These are phyloP conservation scores for Biscogniauxia mediterranea DNA, from an alignment of 2,329 filamentous ascomycete genomes.

Conservation along the genomic window DNA sequence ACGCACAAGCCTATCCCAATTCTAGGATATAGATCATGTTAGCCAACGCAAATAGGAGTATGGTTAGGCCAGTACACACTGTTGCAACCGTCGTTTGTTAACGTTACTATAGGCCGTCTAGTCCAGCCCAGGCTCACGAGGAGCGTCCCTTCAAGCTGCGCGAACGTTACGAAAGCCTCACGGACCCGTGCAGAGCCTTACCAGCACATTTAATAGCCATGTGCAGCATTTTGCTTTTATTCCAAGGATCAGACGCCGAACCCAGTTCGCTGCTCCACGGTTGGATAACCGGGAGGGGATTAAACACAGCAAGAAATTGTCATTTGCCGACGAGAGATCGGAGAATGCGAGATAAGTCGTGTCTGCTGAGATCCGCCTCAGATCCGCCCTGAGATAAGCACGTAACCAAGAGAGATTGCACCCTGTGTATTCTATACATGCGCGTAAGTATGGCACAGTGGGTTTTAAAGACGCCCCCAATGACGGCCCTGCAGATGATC, in stretches of 20 bases:
- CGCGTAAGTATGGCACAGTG: not conserved
- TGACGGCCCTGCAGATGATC: too few species aligned
- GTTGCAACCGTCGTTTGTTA: not conserved
- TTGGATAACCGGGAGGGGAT: not conserved
- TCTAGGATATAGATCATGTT: not conserved
- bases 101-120: not conserved
- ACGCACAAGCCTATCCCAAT: conserved; percentile 11
- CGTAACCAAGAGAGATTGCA: not conserved
- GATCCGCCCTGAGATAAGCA: not conserved
- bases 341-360: not conserved
- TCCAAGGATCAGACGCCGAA: too few species aligned
- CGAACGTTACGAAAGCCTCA: not conserved
- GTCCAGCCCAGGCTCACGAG: not conserved
- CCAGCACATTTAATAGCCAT: not conserved
- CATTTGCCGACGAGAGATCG: not conserved
- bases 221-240: not conserved
- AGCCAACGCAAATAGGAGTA: not conserved
- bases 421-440: too few species aligned
- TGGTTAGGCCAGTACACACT: not conserved
- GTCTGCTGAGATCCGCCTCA: not conserved
- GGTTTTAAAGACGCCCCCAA: too few species aligned
- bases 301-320: not conserved
- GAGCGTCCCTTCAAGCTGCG: not conserved
- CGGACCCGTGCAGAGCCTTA: not conserved
- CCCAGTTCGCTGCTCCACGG: not conserved